These are phyloP conservation scores for Fraxinus floribunda DNA, from an alignment of 305 asterid species.

Conservation along the genomic window DNA sequence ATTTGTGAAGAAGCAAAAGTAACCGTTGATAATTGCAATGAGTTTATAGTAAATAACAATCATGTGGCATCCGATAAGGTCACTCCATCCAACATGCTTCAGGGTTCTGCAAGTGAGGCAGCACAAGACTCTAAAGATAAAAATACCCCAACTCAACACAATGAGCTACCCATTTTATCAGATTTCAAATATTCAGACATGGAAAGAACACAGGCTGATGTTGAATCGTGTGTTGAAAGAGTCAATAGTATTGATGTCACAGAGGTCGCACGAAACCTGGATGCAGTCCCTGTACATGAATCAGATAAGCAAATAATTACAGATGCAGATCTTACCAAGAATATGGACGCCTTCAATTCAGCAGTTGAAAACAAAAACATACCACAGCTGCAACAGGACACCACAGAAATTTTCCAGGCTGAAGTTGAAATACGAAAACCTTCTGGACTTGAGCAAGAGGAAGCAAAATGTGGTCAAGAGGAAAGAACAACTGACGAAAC, in stretches of 20 bases:
- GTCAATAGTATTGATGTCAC: slow-evolving; percentile 2
- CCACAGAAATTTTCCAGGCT: slow-evolving; percentile 22
- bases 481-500: slow-evolving; percentile 24
- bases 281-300: slow-evolving; percentile 16
- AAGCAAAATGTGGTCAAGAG: slow-evolving; percentile 24
- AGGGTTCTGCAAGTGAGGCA: slow-evolving; percentile 24
- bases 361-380: slow-evolving; percentile 26
- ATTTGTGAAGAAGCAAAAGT: slow-evolving; percentile 19
- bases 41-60: slow-evolving; percentile 9
- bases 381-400: slow-evolving; percentile 15
- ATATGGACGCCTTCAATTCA: slow-evolving; percentile 15
- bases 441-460: slow-evolving; percentile 25
- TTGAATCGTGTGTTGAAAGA: slow-evolving; percentile 12
- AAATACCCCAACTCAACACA: slow-evolving; percentile 24
- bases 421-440: slow-evolving; percentile 27
- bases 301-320: slow-evolving; percentile 29
- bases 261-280: slow-evolving; percentile 10
- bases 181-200: slow-evolving; percentile 20
- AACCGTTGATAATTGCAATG: slow-evolving; percentile 11
- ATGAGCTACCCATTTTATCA: slow-evolving; percentile 19
- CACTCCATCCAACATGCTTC: slow-evolving; percentile 21
- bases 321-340: slow-evolving; percentile 26
- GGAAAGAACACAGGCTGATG: slow-evolving; percentile 26
- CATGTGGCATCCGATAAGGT: slow-evolving; percentile 12
- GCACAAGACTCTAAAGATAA: slow-evolving; percentile 19